These are phyloP conservation scores for Artomyces pyxidatus DNA, from an alignment of 768 basidiomycete species.

Conservation along the genomic window DNA sequence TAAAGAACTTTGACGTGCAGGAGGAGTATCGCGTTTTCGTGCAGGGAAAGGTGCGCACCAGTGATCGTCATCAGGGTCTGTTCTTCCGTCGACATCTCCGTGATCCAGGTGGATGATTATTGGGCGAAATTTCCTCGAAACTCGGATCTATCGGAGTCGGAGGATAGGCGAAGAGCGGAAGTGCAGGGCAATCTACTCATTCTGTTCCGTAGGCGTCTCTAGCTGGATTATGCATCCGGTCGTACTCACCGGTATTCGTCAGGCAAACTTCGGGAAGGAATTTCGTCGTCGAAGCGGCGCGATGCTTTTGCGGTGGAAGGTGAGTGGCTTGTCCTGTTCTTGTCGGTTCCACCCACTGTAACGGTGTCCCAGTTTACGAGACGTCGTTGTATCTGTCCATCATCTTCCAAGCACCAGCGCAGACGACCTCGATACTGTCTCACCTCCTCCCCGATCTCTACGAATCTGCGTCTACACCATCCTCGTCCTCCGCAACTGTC, in stretches of 20 bases:
- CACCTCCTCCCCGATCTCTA: constrained; percentile 49
- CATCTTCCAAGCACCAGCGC: constrained; percentile 51
- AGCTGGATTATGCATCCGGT: not conserved
- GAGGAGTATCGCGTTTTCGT: constrained; percentile 63
- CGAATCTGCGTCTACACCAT: constrained; percentile 21
- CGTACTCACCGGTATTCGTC: not conserved
- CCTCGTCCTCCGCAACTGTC: constrained; percentile 23
- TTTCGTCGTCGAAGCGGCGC: constrained; percentile 50
- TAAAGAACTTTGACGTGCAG: constrained; percentile 52
- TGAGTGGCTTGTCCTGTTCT: constrained; percentile 19
- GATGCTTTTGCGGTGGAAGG: constrained; percentile 67
- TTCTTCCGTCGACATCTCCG: too few relatives aligned
- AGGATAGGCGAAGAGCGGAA: constrained; percentile 31
- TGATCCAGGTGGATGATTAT: constrained; percentile 39
- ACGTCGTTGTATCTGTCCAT: constrained; percentile 60
- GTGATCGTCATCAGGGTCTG: not conserved
- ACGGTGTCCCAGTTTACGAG: constrained; percentile 53
- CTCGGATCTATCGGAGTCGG: constrained; percentile 2
- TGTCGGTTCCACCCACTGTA: not conserved
- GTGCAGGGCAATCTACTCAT: constrained; percentile 64
- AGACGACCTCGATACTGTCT: constrained; percentile 54
- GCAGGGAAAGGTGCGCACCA: constrained; percentile 46
- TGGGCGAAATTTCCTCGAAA: constrained; percentile 30
- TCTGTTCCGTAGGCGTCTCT: constrained; percentile 44
- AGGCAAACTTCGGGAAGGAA: constrained; percentile 76